Percentiles rank a stretch among this genome's conserved stretches.
phyloP scores from a whole-genome alignment of 192 early-diverging fungal species.

The Coemansia sp. region DNA sequence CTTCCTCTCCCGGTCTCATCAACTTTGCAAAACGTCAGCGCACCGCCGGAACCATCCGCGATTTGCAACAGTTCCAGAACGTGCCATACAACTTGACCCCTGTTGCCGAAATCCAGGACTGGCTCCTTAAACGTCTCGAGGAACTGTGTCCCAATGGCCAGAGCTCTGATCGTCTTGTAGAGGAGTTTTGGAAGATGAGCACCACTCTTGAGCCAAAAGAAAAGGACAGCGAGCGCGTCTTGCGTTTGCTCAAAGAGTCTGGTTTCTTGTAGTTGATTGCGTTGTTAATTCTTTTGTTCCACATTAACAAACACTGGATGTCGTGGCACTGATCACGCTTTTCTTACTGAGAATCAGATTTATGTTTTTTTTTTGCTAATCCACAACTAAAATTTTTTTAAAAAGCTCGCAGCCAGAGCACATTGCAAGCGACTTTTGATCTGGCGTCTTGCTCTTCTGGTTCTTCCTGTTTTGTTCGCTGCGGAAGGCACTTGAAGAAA shows the following conservation, averaged over 20 bases:
- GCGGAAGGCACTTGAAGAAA: not conserved
- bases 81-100: slow-evolving; percentile 71
- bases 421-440: not conserved
- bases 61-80: slow-evolving; percentile 87
- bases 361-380: not conserved
- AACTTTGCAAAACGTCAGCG: slow-evolving; percentile 89
- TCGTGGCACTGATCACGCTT: not conserved
- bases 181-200: slow-evolving; percentile 76
- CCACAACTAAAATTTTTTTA: not conserved
- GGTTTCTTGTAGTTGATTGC: slow-evolving; percentile 64
- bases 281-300: slow-evolving; percentile 2
- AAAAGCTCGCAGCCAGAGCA: not conserved
- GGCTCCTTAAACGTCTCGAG: slow-evolving; percentile 67
- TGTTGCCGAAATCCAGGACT: slow-evolving; percentile 82
- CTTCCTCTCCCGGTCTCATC: slow-evolving; percentile 66
- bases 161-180: slow-evolving; percentile 57
- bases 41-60: slow-evolving; percentile 82
- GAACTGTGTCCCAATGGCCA: slow-evolving; percentile 64
- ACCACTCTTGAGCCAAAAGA: slow-evolving; percentile 82
- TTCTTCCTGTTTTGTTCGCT: not conserved
- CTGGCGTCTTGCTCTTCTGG: not conserved
- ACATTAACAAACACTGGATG: no score
- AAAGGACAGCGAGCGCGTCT: slow-evolving; percentile 78
- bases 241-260: slow-evolving; percentile 71
- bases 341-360: not conserved